Conservation (phyloP, 192 early-diverging fungal genomes). For the Backusella mclennaniae region DNA sequence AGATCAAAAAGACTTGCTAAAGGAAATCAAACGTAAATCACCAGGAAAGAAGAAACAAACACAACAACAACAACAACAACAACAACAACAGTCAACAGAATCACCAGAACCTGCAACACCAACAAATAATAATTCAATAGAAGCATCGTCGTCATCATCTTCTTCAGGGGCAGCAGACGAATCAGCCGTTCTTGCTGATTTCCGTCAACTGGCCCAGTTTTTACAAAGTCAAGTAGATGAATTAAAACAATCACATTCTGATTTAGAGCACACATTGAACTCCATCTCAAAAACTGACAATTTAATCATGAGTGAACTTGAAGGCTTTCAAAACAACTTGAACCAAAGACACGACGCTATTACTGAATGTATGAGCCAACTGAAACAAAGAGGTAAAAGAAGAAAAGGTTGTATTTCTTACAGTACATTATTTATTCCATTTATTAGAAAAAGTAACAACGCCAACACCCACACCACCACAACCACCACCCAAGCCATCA, state of each 20-base stretch:
- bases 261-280: background rate
- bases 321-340: background rate
- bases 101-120: background rate
- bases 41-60: constrained; percentile 20
- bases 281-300: background rate
- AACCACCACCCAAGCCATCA: background rate
- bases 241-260: constrained; percentile 1
- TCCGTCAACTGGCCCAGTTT: background rate
- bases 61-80: background rate
- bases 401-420: no score
- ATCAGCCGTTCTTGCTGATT: background rate
- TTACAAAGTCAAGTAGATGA: constrained; percentile 9
- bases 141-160: background rate
- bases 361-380: background rate
- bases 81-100: background rate
- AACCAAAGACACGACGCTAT: background rate
- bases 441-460: background rate
- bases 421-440: no score
- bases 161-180: background rate
- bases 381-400: background rate
- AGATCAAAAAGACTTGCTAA: constrained; percentile 14
- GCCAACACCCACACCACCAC: background rate
- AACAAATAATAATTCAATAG: background rate
- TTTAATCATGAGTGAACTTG: background rate
- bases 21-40: constrained; percentile 19